phyloP scores from a whole-genome alignment of 345 rosid genomes.

The Limnanthes douglasii region DNA sequence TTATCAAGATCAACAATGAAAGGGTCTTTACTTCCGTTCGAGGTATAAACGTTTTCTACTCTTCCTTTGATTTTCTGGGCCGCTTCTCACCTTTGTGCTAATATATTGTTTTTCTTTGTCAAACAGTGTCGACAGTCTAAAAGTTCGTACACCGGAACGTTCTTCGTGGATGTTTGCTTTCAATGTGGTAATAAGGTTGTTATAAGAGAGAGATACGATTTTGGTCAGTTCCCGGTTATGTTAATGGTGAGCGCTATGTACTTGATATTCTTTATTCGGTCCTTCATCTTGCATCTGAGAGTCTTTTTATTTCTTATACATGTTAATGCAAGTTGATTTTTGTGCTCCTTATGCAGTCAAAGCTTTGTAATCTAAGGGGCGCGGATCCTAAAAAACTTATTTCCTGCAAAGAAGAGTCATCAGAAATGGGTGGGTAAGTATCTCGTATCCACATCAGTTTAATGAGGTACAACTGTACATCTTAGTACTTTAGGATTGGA shows the following conservation, averaged over 20 bases:
- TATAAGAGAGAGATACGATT: constrained; percentile 43
- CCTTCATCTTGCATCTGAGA: too few species aligned
- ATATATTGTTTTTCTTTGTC: too few species aligned
- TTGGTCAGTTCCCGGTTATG: constrained; percentile 87
- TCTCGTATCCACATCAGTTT: too few species aligned
- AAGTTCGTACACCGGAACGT: constrained; percentile 58
- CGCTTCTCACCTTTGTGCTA: too few species aligned
- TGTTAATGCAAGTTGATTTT: constrained; percentile 1
- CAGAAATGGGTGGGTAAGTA: constrained; percentile 97
- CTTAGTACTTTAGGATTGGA: constrained; percentile 2
- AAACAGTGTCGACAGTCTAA: constrained; percentile 83
- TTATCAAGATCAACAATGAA: constrained; percentile 16
- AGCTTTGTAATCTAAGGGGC: constrained; percentile 49
- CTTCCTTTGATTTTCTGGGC: neutral
- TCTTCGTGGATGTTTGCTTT: constrained; percentile 45
- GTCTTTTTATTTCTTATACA: neutral
- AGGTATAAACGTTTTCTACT: constrained; percentile 23
- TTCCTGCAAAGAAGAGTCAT: constrained; percentile 56
- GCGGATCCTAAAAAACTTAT: constrained; percentile 42
- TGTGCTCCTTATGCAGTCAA: constrained; percentile 42
- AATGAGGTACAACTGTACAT: too few species aligned
- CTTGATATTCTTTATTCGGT: too few species aligned
- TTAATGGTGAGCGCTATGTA: constrained; percentile 40
- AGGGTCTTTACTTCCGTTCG: constrained; percentile 44
- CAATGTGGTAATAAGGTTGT: constrained; percentile 24